A percentile compares a stretch with the other conserved stretches of the same genome.
These are phyloP conservation scores for Penicillium robsamsonii DNA, from an alignment of 495 filamentous ascomycete species.

Conservation along the genomic window DNA sequence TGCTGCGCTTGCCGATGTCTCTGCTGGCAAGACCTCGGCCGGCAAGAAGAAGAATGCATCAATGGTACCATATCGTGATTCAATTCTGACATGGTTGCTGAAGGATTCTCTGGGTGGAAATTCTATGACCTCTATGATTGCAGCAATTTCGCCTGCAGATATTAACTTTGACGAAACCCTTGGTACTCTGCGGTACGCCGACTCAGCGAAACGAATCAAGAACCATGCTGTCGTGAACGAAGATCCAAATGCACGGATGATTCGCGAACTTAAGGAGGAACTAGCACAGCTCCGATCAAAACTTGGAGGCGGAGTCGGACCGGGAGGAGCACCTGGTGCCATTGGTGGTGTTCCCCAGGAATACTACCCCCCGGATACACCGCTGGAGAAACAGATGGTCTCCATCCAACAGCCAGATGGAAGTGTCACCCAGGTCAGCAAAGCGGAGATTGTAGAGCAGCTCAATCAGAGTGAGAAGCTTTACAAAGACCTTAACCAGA, in stretches of 20 bases:
- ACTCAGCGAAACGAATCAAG: conserved; percentile 98
- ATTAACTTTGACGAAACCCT: conserved; percentile 99
- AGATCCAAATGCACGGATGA: conserved; percentile 98
- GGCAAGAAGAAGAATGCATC: conserved; percentile 81
- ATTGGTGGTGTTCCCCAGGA: conserved; percentile 61
- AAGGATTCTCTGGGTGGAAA: conserved; percentile 98
- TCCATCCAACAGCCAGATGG: conserved; percentile 88
- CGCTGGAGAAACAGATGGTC: conserved; percentile 92
- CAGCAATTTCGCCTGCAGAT: conserved; percentile 95
- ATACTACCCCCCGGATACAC: conserved; percentile 85
- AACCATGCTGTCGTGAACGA: conserved; percentile 99
- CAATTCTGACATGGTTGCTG: conserved; percentile 91
- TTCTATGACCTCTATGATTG: conserved; percentile 99
- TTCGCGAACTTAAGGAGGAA: conserved; percentile 95
- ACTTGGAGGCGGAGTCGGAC: conserved; percentile 64
- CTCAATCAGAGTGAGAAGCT: conserved; percentile 94
- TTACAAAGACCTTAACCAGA: conserved; percentile 94
- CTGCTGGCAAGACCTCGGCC: conserved; percentile 58
- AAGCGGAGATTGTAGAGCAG: conserved; percentile 97
- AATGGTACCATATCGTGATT: conserved; percentile 97
- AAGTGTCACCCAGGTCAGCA: conserved; percentile 89
- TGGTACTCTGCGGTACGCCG: conserved; percentile 92
- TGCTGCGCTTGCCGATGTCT: conserved; percentile 89
- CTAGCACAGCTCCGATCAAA: conserved; percentile 83
- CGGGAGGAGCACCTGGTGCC: conserved; percentile 33